Conservation (phyloP, 1,284 basidiomycete genomes). For the Puccinia novopanici region DNA sequence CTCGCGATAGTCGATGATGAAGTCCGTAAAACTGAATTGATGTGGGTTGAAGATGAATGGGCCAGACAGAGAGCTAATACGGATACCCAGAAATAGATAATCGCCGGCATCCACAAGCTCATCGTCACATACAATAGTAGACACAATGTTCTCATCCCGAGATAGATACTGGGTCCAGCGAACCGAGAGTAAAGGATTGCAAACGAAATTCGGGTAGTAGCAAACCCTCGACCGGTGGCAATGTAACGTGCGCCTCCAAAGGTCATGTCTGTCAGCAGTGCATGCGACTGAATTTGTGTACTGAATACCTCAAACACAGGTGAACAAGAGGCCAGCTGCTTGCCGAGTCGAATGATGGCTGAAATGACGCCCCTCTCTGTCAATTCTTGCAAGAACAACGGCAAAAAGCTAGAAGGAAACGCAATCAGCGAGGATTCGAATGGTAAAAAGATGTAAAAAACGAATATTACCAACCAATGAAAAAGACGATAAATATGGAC, state of each 20-base stretch:
- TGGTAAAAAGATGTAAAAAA: background rate
- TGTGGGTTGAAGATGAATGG: constrained; percentile 97
- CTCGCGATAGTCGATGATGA: constrained; percentile 93
- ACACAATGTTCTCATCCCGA: constrained; percentile 85
- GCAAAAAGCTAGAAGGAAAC: constrained; percentile 53
- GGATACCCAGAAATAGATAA: constrained; percentile 87
- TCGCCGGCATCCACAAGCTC: constrained; percentile 80
- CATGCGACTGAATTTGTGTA: constrained; percentile 93
- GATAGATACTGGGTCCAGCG: constrained; percentile 91
- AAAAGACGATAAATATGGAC: constrained; percentile 93
- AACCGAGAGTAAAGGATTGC: constrained; percentile 91
- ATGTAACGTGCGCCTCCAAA: constrained; percentile 96
- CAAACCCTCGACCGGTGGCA: constrained; percentile 97
- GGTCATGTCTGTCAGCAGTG: constrained; percentile 88
- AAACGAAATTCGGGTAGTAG: constrained; percentile 88
- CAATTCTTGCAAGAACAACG: constrained; percentile 86
- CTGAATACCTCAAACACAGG: constrained; percentile 93
- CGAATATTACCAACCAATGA: constrained; percentile 65
- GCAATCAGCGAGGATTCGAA: background rate
- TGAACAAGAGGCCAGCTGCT: constrained; percentile 89
- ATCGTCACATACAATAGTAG: constrained; percentile 88
- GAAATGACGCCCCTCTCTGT: constrained; percentile 87
- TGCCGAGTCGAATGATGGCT: constrained; percentile 81
- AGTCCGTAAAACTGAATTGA: constrained; percentile 91
- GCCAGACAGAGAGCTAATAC: constrained; percentile 77